Conservation (phyloP, 345 rosid genomes). For the Schrenkiella parvula region DNA sequence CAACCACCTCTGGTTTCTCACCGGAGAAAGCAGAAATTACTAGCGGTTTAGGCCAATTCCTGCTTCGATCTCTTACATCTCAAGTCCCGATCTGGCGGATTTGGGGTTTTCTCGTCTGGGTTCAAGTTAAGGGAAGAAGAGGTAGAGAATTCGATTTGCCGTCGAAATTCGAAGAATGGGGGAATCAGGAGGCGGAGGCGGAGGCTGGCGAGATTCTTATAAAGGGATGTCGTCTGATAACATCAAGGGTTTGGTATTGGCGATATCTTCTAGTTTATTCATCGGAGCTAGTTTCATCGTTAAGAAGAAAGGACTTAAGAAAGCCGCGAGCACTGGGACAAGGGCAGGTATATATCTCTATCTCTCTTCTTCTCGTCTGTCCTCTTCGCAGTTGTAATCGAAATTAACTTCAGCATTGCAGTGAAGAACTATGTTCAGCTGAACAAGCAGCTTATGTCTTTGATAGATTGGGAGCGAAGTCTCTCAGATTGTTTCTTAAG, state of each 20-base stretch:
- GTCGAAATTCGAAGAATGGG: slow-evolving; percentile 14
- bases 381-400: not conserved
- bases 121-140: not conserved
- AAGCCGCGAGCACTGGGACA: slow-evolving; percentile 60
- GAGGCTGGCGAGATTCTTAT: slow-evolving; percentile 47
- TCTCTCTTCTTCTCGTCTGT: too few species aligned
- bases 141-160: not conserved
- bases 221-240: slow-evolving; percentile 81
- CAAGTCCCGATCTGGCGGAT: slow-evolving; percentile 16
- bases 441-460: not conserved
- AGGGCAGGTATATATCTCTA: slow-evolving; percentile 55
- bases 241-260: slow-evolving; percentile 77
- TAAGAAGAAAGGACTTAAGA: slow-evolving; percentile 86
- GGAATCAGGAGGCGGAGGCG: slow-evolving; percentile 27
- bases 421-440: not conserved
- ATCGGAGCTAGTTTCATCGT: slow-evolving; percentile 88
- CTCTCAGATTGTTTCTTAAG: not conserved
- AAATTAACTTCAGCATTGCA: too few species aligned
- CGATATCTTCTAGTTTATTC: slow-evolving; percentile 74
- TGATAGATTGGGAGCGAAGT: not conserved
- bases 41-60: not conserved
- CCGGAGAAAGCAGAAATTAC: not conserved
- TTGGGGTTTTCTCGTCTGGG: slow-evolving; percentile 11
- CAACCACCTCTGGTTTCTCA: not conserved
- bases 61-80: not conserved